Percentiles rank a stretch among this genome's conserved stretches.
Evolutionary conservation across 129 eudicot species (phyloP).

Genomic region (Tagetes erecta): DNA sequence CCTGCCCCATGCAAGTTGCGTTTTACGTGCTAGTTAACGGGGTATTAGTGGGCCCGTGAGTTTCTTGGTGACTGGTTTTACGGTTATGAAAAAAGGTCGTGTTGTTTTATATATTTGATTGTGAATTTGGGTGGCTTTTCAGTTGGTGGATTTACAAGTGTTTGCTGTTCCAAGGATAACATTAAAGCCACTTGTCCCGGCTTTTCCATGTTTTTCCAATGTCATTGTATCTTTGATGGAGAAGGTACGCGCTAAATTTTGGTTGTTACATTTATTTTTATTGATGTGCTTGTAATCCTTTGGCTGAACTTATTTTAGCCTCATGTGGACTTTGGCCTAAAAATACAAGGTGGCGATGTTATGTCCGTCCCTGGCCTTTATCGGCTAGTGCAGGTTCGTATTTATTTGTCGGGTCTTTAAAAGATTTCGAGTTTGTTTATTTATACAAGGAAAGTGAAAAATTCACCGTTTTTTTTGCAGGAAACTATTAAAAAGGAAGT

Average conservation of each 20-base stretch:
- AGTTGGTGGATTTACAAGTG: constrained; percentile 91
- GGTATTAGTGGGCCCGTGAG: background rate
- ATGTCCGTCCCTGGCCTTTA: constrained; percentile 94
- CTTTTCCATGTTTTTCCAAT: constrained; percentile 76
- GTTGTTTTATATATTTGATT: constrained; percentile 10
- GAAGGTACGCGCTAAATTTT: constrained; percentile 46
- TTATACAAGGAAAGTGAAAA: background rate
- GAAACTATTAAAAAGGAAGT: constrained; percentile 65
- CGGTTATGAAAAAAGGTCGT: background rate
- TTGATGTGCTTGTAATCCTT: background rate
- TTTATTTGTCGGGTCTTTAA: background rate
- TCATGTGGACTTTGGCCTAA: constrained; percentile 79
- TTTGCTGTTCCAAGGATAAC: constrained; percentile 65
- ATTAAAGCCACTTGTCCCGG: constrained; percentile 79
- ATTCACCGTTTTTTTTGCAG: constrained; percentile 36
- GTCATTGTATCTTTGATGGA: constrained; percentile 75
- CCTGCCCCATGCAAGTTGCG: background rate
- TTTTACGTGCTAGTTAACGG: background rate
- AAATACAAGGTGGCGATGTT: constrained; percentile 71
- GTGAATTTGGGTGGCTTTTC: constrained; percentile 21
- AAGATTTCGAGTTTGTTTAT: background rate
- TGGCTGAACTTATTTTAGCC: constrained; percentile 51
- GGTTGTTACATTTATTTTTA: background rate
- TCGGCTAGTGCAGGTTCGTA: constrained; percentile 64
- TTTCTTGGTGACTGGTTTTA: background rate